A percentile compares a stretch with the other conserved stretches of the same genome.
These are phyloP conservation scores for Penicillium sumatraense DNA, from an alignment of 2,329 filamentous ascomycete genomes.

Conservation along the genomic window DNA sequence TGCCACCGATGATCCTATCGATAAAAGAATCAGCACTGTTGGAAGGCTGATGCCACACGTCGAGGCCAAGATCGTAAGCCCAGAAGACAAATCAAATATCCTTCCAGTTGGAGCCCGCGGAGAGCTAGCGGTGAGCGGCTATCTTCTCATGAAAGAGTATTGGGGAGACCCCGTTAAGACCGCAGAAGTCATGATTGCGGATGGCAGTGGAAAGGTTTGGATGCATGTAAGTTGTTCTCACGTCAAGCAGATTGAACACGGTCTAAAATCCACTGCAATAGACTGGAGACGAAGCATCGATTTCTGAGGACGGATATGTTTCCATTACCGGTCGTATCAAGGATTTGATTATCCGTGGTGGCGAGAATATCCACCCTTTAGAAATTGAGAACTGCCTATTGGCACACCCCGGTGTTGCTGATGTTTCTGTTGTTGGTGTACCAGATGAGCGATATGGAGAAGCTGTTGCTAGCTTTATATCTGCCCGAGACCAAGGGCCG, in stretches of 20 bases:
- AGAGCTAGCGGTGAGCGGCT: conserved; percentile 82
- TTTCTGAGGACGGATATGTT: conserved; percentile 83
- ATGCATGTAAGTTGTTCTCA: conserved; percentile 62
- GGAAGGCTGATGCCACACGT: conserved; percentile 87
- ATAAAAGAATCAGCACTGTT: conserved; percentile 74
- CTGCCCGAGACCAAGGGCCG: conserved; percentile 51
- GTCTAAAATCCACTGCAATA: conserved; percentile 33
- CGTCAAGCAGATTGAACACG: background rate
- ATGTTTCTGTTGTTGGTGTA: conserved; percentile 83
- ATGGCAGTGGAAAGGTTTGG: conserved; percentile 68
- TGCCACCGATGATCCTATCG: conserved; percentile 72
- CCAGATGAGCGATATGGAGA: conserved; percentile 85
- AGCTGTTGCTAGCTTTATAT: conserved; percentile 81
- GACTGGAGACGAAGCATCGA: conserved; percentile 87
- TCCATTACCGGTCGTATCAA: conserved; percentile 91
- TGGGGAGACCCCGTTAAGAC: conserved; percentile 76
- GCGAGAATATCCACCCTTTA: conserved; percentile 93
- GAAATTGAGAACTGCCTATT: conserved; percentile 91
- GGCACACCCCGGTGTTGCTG: conserved; percentile 69
- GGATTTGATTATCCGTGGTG: conserved; percentile 91
- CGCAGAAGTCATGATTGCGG: conserved; percentile 66
- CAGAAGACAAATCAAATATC: conserved; percentile 61
- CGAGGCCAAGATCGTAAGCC: conserved; percentile 75
- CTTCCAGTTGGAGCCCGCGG: conserved; percentile 71
- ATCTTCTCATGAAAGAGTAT: conserved; percentile 89